Evolutionary conservation across 177 flowering plant species (phyloP).

Genomic region (Telopea speciosissima): DNA sequence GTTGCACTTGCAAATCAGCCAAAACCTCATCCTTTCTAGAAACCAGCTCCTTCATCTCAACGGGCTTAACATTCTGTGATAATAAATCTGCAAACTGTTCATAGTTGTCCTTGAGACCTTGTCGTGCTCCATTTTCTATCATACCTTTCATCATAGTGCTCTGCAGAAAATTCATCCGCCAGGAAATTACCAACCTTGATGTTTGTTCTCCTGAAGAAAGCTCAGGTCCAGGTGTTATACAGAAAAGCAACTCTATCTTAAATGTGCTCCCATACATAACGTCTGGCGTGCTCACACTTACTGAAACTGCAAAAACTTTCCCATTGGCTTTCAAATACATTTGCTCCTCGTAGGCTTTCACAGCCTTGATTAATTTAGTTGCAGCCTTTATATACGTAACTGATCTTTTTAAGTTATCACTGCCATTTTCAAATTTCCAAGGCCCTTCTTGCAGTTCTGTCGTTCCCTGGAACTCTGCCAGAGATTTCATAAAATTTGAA

Average conservation of each 20-base stretch:
- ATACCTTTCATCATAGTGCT: slow-evolving; percentile 93
- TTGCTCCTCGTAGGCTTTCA: slow-evolving; percentile 80
- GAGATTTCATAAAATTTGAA: slow-evolving; percentile 41
- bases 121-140: slow-evolving; percentile 88
- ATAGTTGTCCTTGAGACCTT: slow-evolving; percentile 76
- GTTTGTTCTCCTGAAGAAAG: slow-evolving; percentile 66
- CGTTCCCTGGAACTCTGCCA: slow-evolving; percentile 62
- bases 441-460: slow-evolving; percentile 61
- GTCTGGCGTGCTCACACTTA: slow-evolving; percentile 79
- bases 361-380: slow-evolving; percentile 62
- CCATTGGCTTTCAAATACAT: slow-evolving; percentile 82
- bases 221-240: slow-evolving; percentile 83
- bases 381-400: slow-evolving; percentile 63
- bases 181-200: slow-evolving; percentile 68
- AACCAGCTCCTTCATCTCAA: slow-evolving; percentile 54
- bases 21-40: slow-evolving; percentile 68
- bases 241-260: slow-evolving; percentile 59
- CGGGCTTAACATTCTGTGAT: slow-evolving; percentile 47
- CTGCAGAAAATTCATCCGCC: slow-evolving; percentile 87
- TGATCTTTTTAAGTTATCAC: slow-evolving; percentile 53
- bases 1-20: slow-evolving; percentile 74
- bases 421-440: slow-evolving; percentile 68
- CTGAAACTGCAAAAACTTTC: slow-evolving; percentile 58
- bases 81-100: slow-evolving; percentile 47
- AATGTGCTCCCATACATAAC: slow-evolving; percentile 75